phyloP scores from a whole-genome alignment of 768 basidiomycete species.

The Russula vinacea region DNA sequence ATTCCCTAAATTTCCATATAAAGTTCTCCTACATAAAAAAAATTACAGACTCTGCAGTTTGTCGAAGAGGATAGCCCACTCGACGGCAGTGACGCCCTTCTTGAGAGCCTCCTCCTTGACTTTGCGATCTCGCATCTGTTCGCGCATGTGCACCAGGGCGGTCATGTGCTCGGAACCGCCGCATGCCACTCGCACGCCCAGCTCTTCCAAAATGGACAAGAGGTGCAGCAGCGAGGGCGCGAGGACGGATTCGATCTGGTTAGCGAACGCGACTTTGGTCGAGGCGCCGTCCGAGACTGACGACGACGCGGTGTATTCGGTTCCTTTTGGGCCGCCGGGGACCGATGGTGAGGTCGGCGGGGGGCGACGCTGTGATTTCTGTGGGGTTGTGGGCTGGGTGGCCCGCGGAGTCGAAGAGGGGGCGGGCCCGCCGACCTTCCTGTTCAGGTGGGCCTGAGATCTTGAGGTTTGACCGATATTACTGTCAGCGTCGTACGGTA shows the following conservation, averaged over 20 bases:
- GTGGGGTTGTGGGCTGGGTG: conserved; percentile 21
- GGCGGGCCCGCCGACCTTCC: conserved; percentile 20
- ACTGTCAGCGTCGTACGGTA: conserved; percentile 2
- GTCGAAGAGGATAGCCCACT: conserved; percentile 78
- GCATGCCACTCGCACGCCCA: too few relatives aligned
- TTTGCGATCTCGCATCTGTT: conserved; percentile 65
- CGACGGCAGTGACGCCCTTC: conserved; percentile 66
- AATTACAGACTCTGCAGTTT: conserved; percentile 45
- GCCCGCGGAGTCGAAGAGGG: not conserved
- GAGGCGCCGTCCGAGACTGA: conserved; percentile 23
- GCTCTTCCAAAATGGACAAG: conserved; percentile 49
- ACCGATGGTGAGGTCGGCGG: conserved; percentile 15
- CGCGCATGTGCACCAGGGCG: conserved; percentile 58
- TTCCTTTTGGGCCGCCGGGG: conserved; percentile 10
- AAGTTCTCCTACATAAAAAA: not conserved
- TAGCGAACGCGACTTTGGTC: conserved; percentile 39
- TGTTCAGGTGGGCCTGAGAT: conserved; percentile 7
- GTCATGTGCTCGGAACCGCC: conserved; percentile 56
- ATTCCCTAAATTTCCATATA: not conserved
- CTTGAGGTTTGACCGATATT: conserved; percentile 1
- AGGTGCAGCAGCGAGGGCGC: conserved; percentile 63
- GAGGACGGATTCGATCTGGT: conserved; percentile 52
- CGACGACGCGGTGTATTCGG: conserved; percentile 17
- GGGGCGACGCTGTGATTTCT: conserved; percentile 23
- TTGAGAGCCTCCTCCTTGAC: conserved; percentile 67